Conservation (phyloP, 495 filamentous ascomycete species). For the Paragyromitra xinjiangensis region DNA sequence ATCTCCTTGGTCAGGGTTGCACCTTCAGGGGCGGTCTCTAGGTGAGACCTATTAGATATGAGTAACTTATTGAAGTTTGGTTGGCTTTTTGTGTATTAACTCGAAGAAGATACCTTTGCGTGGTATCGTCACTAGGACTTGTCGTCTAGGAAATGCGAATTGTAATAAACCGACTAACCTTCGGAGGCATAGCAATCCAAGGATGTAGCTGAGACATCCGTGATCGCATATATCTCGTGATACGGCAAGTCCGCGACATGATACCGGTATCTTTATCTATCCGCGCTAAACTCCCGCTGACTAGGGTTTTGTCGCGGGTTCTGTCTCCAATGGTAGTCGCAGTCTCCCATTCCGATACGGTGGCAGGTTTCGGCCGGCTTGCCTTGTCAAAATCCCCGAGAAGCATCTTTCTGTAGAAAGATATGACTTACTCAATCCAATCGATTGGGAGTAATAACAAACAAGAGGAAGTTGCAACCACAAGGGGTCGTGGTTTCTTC, state of each 20-base stretch:
- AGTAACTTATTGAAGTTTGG: conserved; percentile 24
- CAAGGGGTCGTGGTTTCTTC: conserved; percentile 2
- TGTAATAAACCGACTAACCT: neutral
- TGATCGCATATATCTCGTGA: conserved; percentile 15
- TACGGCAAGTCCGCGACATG: conserved; percentile 28
- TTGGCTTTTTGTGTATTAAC: conserved; percentile 8
- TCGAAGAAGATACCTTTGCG: neutral
- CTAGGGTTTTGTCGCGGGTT: conserved; percentile 14
- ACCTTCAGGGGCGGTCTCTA: conserved; percentile 8
- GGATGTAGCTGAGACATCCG: conserved; percentile 12
- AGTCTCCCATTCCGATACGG: conserved; percentile 11
- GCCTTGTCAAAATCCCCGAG: neutral
- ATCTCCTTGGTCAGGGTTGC: conserved; percentile 11
- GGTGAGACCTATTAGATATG: conserved; percentile 21
- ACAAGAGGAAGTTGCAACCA: neutral
- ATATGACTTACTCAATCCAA: neutral
- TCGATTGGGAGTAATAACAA: neutral
- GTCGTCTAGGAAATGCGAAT: conserved; percentile 1
- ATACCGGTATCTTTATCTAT: conserved; percentile 11
- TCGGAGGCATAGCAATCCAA: neutral
- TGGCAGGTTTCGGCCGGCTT: neutral
- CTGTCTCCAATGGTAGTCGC: conserved; percentile 8
- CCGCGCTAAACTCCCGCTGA: conserved; percentile 35
- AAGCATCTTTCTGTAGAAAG: neutral
- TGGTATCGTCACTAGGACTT: neutral